Evolutionary conservation across 306 rosid genomes (phyloP), one percentile per base, ranked within the genome.

Genomic region (Lotus japonicus): DNA sequence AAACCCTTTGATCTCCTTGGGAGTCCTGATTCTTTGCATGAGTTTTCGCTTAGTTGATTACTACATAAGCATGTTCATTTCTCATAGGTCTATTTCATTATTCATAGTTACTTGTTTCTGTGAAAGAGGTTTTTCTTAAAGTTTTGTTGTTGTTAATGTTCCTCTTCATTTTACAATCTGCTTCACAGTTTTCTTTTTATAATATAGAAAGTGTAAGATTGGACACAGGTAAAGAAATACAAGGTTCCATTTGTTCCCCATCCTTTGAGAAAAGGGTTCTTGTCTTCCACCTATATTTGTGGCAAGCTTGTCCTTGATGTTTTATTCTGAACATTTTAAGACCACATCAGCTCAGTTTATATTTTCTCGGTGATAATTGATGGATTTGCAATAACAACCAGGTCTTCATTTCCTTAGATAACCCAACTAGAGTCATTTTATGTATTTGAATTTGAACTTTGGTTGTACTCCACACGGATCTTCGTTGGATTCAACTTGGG

Each of bases 1-100:
- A 86, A 74, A 53, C 66, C 89, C 11, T 84, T 82, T 71, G 94
- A 86, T 77, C 86, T 90, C 70, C 86, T 90, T 2, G 85, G 85
- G 11, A 82, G 84, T 76, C 85, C 89, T 5, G 86, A 77, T 71
- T 83, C 85, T 59, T 48, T 83, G 31, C 77, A 80, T 71, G 89
- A 85, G 18, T 92, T 87, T 66, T 81, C 77, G 62, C 69, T 83
- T 71, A 66, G 57, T 9, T 83, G 78, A 78, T 59, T 71, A 53
- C 68, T 45, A 4, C 70, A 68, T 36, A 71, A 44, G 43, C 76
- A 55, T 69, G 65, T 43, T 50, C 66, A 18, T 44, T 33, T 70
- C 23, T 28, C 7, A n/a, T n/a, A 7, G 74, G 71, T 45, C 60
- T 21, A 66, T 69, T 76, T 68, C 70, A 70, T 62, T 87, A 89